Conservation (phyloP, 805 yeast genomes). For the Myxozyma monticola region DNA sequence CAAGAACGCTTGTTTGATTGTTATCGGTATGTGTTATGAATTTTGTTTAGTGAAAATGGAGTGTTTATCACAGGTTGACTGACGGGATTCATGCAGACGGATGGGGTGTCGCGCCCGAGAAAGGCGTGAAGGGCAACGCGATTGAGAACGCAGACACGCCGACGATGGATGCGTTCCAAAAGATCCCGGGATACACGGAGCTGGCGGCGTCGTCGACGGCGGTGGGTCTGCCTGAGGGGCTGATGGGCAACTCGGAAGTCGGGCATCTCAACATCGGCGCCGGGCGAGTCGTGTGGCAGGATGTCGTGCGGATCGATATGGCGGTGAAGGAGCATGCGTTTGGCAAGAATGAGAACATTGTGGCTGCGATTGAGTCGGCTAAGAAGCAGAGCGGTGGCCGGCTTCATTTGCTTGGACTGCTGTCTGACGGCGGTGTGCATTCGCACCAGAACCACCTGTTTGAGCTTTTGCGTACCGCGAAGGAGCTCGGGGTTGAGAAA, state of each 20-base stretch:
- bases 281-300: slow-evolving; percentile 35
- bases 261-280: slow-evolving; percentile 34
- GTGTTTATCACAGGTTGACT: not conserved
- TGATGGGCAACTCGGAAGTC: slow-evolving; percentile 34
- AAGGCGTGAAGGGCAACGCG: slow-evolving; percentile 29
- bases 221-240: slow-evolving; percentile 33
- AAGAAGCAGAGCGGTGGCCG: slow-evolving; percentile 24
- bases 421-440: slow-evolving; percentile 33
- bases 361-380: slow-evolving; percentile 24
- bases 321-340: slow-evolving; percentile 28
- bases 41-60: not conserved
- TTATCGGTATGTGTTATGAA: slow-evolving; percentile 24
- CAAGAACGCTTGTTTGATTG: slow-evolving; percentile 29
- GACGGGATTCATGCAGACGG: slow-evolving; percentile 17
- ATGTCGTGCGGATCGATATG: slow-evolving; percentile 33
- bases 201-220: slow-evolving; percentile 31
- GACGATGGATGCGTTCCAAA: slow-evolving; percentile 25
- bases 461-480: slow-evolving; percentile 28
- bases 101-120: slow-evolving; percentile 27
- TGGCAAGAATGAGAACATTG: slow-evolving; percentile 18
- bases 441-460: slow-evolving; percentile 33
- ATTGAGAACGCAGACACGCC: slow-evolving; percentile 32
- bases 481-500: slow-evolving; percentile 24
- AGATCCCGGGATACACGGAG: slow-evolving; percentile 25
- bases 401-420: slow-evolving; percentile 29